Conservation (phyloP, 352 stramenopile genomes). For the Globisporangium spiculum region DNA sequence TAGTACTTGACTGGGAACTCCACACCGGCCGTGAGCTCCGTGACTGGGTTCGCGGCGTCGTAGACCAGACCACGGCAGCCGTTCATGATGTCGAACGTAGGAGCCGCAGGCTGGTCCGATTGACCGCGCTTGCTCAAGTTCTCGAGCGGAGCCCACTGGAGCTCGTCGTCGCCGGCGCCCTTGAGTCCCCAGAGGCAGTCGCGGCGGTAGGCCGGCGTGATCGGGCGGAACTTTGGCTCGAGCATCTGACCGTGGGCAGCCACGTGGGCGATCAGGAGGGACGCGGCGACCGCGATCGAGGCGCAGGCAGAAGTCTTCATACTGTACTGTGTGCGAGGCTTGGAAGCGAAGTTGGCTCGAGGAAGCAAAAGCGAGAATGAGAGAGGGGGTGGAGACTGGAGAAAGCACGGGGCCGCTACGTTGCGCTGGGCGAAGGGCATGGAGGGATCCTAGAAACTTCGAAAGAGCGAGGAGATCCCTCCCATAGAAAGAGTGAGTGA, state of each 20-base stretch:
- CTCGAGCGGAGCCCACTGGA: slow-evolving; percentile 48
- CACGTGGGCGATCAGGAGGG: background rate
- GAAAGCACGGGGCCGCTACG: background rate
- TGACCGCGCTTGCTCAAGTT: slow-evolving; percentile 49
- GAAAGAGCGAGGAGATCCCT: background rate
- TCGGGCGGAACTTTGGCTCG: slow-evolving; percentile 1
- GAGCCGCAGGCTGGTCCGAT: slow-evolving; percentile 29
- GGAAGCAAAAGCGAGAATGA: background rate
- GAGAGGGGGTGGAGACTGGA: background rate
- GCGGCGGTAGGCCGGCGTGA: background rate
- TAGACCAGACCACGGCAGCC: slow-evolving; percentile 55
- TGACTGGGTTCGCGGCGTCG: slow-evolving; percentile 41
- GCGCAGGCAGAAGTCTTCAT: slow-evolving; percentile 1
- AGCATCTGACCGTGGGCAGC: background rate
- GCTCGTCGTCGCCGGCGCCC: slow-evolving; percentile 39
- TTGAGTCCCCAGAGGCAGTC: slow-evolving; percentile 7
- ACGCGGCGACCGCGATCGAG: background rate
- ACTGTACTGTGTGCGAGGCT: background rate
- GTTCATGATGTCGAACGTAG: slow-evolving; percentile 61
- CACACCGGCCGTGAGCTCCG: slow-evolving; percentile 32
- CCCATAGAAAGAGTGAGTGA: background rate
- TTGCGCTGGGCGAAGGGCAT: background rate
- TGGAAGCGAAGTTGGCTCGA: background rate
- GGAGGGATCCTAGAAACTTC: background rate
- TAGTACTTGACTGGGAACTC: slow-evolving; percentile 46